These are phyloP conservation scores for Scopulariopsis brevicaulis DNA, from an alignment of 2,329 filamentous ascomycete species.

Conservation along the genomic window DNA sequence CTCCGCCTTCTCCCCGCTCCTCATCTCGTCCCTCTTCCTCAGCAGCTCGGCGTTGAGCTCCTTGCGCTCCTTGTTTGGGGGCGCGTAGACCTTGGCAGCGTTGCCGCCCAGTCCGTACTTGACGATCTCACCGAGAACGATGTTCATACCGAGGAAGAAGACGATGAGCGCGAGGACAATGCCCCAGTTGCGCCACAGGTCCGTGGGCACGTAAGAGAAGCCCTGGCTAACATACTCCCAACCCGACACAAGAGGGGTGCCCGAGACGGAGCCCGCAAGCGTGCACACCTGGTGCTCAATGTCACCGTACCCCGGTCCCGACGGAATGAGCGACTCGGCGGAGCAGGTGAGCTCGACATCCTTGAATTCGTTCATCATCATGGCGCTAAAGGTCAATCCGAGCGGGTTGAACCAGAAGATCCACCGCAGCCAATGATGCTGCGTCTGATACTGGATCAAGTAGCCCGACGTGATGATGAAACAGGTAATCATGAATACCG, in stretches of 20 bases:
- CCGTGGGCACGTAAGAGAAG: constrained; percentile 53
- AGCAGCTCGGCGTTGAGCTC: constrained; percentile 52
- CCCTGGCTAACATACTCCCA: constrained; percentile 55
- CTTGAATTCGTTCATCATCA: constrained; percentile 85
- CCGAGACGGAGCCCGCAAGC: constrained; percentile 57
- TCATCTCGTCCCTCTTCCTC: constrained; percentile 45
- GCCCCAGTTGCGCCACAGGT: constrained; percentile 76
- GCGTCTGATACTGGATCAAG: constrained; percentile 65
- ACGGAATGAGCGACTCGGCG: constrained; percentile 56
- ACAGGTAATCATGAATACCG: constrained; percentile 68
- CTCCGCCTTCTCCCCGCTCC: constrained; percentile 31
- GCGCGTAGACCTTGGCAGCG: constrained; percentile 64
- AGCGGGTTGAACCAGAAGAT: constrained; percentile 68
- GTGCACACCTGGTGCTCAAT: constrained; percentile 74
- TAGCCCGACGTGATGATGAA: constrained; percentile 76
- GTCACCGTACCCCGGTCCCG: constrained; percentile 57
- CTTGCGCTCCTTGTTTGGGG: constrained; percentile 56
- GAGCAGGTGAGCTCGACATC: constrained; percentile 58
- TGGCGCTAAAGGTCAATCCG: constrained; percentile 60
- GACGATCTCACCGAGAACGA: constrained; percentile 67
- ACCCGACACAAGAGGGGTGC: constrained; percentile 53
- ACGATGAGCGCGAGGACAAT: constrained; percentile 68
- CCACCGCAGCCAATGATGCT: constrained; percentile 71
- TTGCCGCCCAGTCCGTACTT: constrained; percentile 74
- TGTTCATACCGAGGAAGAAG: constrained; percentile 65